These are phyloP conservation scores for Amanita rubescens DNA, from an alignment of 768 basidiomycete genomes.

Conservation along the genomic window DNA sequence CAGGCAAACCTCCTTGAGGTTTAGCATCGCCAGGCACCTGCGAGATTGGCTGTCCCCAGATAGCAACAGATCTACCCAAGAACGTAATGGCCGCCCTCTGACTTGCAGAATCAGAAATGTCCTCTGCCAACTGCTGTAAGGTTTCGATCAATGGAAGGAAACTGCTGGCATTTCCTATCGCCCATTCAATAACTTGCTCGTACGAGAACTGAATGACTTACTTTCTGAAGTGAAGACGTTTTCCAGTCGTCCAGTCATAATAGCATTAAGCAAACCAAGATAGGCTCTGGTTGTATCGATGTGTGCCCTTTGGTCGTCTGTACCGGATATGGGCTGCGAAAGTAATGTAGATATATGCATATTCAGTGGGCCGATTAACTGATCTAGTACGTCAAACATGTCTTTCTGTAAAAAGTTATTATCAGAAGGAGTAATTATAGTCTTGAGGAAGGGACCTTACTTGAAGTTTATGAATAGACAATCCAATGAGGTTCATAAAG, in stretches of 20 bases:
- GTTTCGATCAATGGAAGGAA: conserved; percentile 73
- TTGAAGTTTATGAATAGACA: conserved; percentile 87
- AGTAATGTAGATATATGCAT: conserved; percentile 74
- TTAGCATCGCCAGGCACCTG: conserved; percentile 22
- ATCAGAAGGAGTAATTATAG: conserved; percentile 1
- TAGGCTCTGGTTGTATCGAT: conserved; percentile 85
- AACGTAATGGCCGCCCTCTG: conserved; percentile 80
- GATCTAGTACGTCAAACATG: conserved; percentile 83
- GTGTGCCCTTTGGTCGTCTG: conserved; percentile 78
- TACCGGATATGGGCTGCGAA: conserved; percentile 75
- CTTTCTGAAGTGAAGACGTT: conserved; percentile 83
- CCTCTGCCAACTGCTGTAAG: conserved; percentile 66
- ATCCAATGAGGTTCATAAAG: conserved; percentile 91
- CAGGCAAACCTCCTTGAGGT: conserved; percentile 51
- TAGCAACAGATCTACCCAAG: conserved; percentile 56
- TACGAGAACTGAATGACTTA: conserved; percentile 29
- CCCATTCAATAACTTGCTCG: conserved; percentile 1
- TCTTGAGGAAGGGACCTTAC: conserved; percentile 29
- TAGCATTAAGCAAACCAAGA: conserved; percentile 69
- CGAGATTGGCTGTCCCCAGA: conserved; percentile 56
- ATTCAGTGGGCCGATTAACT: conserved; percentile 82
- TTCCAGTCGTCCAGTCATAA: conserved; percentile 77
- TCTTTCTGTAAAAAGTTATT: conserved; percentile 48
- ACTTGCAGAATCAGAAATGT: conserved; percentile 65
- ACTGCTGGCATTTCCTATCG: conserved; percentile 39